Conservation (phyloP, 75 land plant species). For the Ceratopteris richardii region DNA sequence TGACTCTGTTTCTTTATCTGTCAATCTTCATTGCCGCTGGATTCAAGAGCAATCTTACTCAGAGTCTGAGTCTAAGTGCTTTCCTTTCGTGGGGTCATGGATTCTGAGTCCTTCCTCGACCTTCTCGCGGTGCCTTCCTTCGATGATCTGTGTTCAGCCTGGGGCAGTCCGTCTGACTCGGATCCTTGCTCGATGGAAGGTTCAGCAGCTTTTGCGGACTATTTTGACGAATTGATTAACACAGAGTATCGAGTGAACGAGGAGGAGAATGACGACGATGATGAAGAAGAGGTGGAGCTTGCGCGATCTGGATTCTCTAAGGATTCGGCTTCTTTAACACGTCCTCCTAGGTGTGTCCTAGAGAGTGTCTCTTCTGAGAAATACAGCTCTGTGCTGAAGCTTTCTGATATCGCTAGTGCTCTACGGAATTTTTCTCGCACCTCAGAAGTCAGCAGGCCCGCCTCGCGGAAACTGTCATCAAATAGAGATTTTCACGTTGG, state of each 20-base stretch:
- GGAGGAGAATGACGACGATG: conserved; percentile 1
- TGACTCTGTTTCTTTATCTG: no score
- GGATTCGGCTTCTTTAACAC: not conserved
- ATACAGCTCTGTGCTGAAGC: conserved; percentile 5
- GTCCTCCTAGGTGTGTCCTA: not conserved
- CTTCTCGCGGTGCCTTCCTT: not conserved
- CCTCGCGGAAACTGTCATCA: no score
- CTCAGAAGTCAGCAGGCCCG: not conserved
- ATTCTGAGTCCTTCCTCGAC: not conserved
- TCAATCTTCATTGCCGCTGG: no score
- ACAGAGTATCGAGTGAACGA: not conserved
- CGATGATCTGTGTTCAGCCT: not conserved
- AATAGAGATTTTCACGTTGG: not conserved
- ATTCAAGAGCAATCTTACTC: no score
- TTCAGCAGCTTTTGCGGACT: no score
- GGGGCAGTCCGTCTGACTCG: no score
- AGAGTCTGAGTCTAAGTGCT: no score
- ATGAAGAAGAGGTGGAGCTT: not conserved
- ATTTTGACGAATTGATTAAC: not conserved
- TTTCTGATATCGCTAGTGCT: not conserved
- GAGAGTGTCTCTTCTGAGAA: not conserved
- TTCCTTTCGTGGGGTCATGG: no score
- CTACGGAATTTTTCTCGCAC: not conserved
- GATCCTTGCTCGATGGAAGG: no score
- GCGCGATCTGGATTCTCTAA: not conserved